These are phyloP conservation scores for Plenodomus tracheiphilus DNA, from an alignment of 2,329 filamentous ascomycete species.

Conservation along the genomic window DNA sequence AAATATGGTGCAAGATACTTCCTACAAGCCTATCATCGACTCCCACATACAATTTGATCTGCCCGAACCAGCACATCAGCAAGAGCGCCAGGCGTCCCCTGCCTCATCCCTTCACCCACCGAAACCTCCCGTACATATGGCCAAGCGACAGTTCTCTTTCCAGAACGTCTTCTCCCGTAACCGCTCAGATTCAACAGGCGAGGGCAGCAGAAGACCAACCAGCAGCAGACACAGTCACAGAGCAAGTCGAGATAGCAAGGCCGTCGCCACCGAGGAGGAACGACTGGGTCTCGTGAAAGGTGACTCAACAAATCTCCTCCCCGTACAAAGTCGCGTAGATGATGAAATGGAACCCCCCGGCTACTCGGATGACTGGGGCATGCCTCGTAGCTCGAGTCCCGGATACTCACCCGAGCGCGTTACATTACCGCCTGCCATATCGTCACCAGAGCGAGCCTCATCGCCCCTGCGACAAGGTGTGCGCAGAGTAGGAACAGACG, in stretches of 20 bases:
- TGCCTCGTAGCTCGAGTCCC: slow-evolving; percentile 11
- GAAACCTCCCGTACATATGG: slow-evolving; percentile 58
- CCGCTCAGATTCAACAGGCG: slow-evolving; percentile 32
- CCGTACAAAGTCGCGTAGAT: slow-evolving; percentile 27
- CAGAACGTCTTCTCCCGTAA: slow-evolving; percentile 74
- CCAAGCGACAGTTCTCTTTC: slow-evolving; percentile 86
- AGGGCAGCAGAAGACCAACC: slow-evolving; percentile 24
- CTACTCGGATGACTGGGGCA: slow-evolving; percentile 21
- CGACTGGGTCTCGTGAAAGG: slow-evolving; percentile 79
- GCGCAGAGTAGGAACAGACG: slow-evolving; percentile 12
- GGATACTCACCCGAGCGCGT: slow-evolving; percentile 10
- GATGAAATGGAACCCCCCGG: slow-evolving; percentile 20
- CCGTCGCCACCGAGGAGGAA: slow-evolving; percentile 76
- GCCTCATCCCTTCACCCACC: slow-evolving; percentile 55
- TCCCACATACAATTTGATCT: slow-evolving; percentile 50
- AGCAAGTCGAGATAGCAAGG: slow-evolving; percentile 38
- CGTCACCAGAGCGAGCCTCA: not conserved
- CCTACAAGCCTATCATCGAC: slow-evolving; percentile 46
- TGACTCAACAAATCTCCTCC: slow-evolving; percentile 52
- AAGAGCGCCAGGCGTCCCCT: slow-evolving; percentile 48
- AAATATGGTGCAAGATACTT: slow-evolving; percentile 52
- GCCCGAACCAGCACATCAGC: slow-evolving; percentile 35
- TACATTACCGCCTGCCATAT: not conserved
- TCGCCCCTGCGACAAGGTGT: slow-evolving; percentile 2
- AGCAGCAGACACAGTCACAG: slow-evolving; percentile 36